Evolutionary conservation across 495 filamentous ascomycete genomes (phyloP), one percentile per base, ranked within the genome.

Genomic region (Trichoderma gamsii): DNA sequence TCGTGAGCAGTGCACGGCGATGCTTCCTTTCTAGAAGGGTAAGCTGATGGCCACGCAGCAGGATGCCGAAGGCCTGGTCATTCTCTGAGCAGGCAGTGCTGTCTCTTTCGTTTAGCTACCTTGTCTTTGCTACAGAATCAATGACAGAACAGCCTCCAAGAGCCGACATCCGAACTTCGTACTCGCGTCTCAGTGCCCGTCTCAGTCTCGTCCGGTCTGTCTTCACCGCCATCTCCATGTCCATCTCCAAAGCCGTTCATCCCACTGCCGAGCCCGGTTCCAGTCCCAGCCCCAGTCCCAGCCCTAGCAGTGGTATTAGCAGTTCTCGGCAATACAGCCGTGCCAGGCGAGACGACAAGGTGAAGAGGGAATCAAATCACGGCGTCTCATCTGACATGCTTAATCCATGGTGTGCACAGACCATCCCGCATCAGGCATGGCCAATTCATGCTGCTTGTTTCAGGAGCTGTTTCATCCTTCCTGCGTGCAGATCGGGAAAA

Each of bases 401-500:
- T 56, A 56, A 56, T 56, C 51, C 56, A 16, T 61, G 35, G 35
- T 38, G 27, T 21, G 56, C 51, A 56, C 51, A 21, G n/a, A n/a
- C 56, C 35, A 61, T 23, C 5, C 56, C 11, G 3, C 4, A 61
- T 61, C 27, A 12, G 27, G 56, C 27, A 61, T 13, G 56, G 56
- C 56, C 56, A 29, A 4, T 15, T 61, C 16, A 32, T 32, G 56
- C 56, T 25, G 27, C 23, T 32, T 32, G 56, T 61, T 61, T 61
- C 56, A 61, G 56, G 25, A 61, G 16, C 27, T 25, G 56, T 61
- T 61, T 61, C 56, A 61, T 13, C 56, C 25, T 61, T 61, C 25
- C 7, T 18, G 16, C n/a, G 56, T 25, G 56, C 56, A 61, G 56
- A 61, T 61, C 56, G 11, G 49, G 8, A 38, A 38, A 38, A 38